A percentile compares a stretch with the other conserved stretches of the same genome.
Conservation (phyloP, 1,284 basidiomycete genomes). For the Ustilago vetiveriae region DNA sequence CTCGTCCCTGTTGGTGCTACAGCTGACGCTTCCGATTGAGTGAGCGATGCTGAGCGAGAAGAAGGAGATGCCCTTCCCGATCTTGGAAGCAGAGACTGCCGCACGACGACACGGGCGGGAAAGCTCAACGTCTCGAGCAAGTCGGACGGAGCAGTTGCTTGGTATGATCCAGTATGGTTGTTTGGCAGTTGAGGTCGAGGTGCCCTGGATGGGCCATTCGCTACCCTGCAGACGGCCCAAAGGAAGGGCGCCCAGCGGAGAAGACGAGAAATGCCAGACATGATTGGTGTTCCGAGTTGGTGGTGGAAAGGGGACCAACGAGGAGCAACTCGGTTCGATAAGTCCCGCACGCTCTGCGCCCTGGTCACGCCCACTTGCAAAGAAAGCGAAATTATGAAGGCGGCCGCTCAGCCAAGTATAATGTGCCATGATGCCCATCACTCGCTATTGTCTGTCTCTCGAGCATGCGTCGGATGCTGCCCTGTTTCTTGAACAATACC, state of each 20-base stretch:
- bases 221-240: constrained; percentile 22
- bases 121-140: constrained; percentile 24
- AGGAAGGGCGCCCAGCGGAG: constrained; percentile 26
- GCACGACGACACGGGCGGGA: constrained; percentile 15
- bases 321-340: not conserved
- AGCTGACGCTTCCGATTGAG: not conserved
- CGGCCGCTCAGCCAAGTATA: too few species aligned
- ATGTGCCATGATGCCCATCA: constrained; percentile 17
- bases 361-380: too few species aligned
- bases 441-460: constrained; percentile 5
- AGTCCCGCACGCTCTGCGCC: too few species aligned
- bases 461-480: too few species aligned
- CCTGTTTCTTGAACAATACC: too few species aligned
- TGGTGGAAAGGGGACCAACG: not conserved
- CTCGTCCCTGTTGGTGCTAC: not conserved
- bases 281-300: not conserved
- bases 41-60: not conserved
- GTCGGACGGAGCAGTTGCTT: constrained; percentile 2
- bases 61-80: not conserved
- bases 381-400: too few species aligned
- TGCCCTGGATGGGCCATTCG: constrained; percentile 3
- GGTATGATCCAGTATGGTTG: constrained; percentile 5
- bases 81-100: not conserved
- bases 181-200: constrained; percentile 13
- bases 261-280: constrained; percentile 29